These are phyloP conservation scores for Schwanniomyces polymorphus DNA, from an alignment of 805 yeast species.

Conservation along the genomic window DNA sequence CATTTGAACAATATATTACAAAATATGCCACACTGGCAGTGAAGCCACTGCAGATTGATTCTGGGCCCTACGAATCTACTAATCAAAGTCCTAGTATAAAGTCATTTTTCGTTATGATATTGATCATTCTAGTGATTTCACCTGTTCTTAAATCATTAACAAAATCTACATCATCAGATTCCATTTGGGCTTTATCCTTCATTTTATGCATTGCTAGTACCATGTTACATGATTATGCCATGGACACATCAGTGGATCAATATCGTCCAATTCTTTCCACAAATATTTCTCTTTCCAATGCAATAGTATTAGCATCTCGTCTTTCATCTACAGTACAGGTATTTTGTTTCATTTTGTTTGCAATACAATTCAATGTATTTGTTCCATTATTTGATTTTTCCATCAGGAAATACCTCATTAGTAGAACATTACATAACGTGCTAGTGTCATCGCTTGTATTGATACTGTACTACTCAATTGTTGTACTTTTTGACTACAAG, in stretches of 20 bases:
- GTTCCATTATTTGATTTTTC: constrained; percentile 70
- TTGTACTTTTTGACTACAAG: constrained; percentile 19
- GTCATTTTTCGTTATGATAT: constrained; percentile 66
- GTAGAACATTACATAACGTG: constrained; percentile 16
- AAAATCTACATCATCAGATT: constrained; percentile 85
- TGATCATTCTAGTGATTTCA: constrained; percentile 73
- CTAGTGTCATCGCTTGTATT: constrained; percentile 20
- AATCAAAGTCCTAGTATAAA: constrained; percentile 37
- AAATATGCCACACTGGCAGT: background rate
- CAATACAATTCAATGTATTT: constrained; percentile 69
- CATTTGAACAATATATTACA: constrained; percentile 16
- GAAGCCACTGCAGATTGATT: background rate
- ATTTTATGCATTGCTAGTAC: constrained; percentile 75
- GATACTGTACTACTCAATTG: constrained; percentile 24
- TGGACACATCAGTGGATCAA: constrained; percentile 33
- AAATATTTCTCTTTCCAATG: constrained; percentile 79
- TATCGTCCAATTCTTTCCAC: constrained; percentile 67
- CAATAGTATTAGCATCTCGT: constrained; percentile 89
- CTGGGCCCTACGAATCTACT: constrained; percentile 2
- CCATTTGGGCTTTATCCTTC: constrained; percentile 89
- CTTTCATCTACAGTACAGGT: constrained; percentile 71
- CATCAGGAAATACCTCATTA: constrained; percentile 44
- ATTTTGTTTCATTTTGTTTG: constrained; percentile 76
- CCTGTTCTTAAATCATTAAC: constrained; percentile 90
- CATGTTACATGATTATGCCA: constrained; percentile 65